These are phyloP conservation scores for Triglochin maritima DNA, from an alignment of 106 monocot species.

Conservation along the genomic window DNA sequence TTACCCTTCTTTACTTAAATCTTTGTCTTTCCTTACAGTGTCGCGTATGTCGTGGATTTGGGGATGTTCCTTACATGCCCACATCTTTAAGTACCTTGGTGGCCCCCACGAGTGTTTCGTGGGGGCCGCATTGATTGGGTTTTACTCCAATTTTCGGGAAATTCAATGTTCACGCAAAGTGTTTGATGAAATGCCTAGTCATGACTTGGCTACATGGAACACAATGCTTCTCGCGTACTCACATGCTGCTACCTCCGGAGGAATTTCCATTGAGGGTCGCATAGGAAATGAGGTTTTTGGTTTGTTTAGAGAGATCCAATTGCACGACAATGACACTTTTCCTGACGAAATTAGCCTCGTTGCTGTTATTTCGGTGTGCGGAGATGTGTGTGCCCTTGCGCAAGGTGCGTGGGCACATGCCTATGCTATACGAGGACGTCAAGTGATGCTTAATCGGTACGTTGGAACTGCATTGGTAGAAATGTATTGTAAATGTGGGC, in stretches of 20 bases:
- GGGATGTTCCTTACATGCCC: constrained; percentile 33
- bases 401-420: constrained; percentile 40
- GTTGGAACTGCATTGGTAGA: constrained; percentile 28
- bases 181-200: constrained; percentile 20
- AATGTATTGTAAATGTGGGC: constrained; percentile 37
- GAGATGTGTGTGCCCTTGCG: constrained; percentile 18
- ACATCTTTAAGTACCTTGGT: constrained; percentile 30
- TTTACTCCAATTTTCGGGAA: constrained; percentile 21
- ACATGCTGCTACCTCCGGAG: not conserved
- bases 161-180: constrained; percentile 11
- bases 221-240: constrained; percentile 19
- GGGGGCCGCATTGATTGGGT: constrained; percentile 17
- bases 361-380: constrained; percentile 27
- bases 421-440: constrained; percentile 8
- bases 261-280: no score
- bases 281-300: constrained; percentile 4
- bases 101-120: constrained; percentile 20
- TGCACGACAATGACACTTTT: not conserved
- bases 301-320: constrained; percentile 24
- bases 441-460: constrained; percentile 12
- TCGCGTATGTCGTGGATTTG: not conserved
- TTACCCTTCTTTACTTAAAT: constrained; percentile 37
- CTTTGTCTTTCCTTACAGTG: constrained; percentile 1
- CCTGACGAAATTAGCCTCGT: constrained; percentile 39
- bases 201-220: constrained; percentile 41